Evolutionary conservation across 2,329 filamentous ascomycete species (phyloP).

Genomic region (Chalara sp.): DNA sequence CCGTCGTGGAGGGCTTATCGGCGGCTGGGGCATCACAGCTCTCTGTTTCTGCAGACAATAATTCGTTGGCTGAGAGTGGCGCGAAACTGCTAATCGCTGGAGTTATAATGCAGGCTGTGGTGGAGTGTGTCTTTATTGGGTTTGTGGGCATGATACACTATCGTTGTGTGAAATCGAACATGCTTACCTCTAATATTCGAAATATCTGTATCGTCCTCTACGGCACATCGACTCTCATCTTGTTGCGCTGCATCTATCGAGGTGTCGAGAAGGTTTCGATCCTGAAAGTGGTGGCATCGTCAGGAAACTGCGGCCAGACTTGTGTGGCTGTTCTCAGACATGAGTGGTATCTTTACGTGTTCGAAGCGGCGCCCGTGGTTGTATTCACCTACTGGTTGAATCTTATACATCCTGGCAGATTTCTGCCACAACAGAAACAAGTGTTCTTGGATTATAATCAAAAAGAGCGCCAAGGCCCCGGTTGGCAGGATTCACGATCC

Average conservation of each 20-base stretch:
- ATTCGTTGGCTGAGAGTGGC: slow-evolving; percentile 16
- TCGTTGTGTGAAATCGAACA: slow-evolving; percentile 20
- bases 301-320: slow-evolving; percentile 13
- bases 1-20: slow-evolving; percentile 28
- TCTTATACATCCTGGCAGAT: slow-evolving; percentile 29
- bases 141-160: slow-evolving; percentile 16
- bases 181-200: slow-evolving; percentile 24
- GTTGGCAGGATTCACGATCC: not conserved
- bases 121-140: slow-evolving; percentile 22
- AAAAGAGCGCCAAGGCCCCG: slow-evolving; percentile 7
- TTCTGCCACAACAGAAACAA: slow-evolving; percentile 19
- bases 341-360: slow-evolving; percentile 32
- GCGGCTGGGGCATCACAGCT: slow-evolving; percentile 24
- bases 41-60: slow-evolving; percentile 16
- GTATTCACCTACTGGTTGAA: slow-evolving; percentile 30
- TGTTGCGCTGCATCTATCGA: slow-evolving; percentile 31
- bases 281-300: slow-evolving; percentile 14
- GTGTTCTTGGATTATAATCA: slow-evolving; percentile 2
- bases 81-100: slow-evolving; percentile 22
- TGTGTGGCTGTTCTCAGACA: slow-evolving; percentile 24
- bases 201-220: slow-evolving; percentile 28
- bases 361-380: slow-evolving; percentile 30
- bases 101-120: slow-evolving; percentile 26
- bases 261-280: slow-evolving; percentile 26
- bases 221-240: slow-evolving; percentile 27